These are phyloP conservation scores for Globisporangium spiculum DNA, from an alignment of 352 stramenopile genomes.

Conservation along the genomic window DNA sequence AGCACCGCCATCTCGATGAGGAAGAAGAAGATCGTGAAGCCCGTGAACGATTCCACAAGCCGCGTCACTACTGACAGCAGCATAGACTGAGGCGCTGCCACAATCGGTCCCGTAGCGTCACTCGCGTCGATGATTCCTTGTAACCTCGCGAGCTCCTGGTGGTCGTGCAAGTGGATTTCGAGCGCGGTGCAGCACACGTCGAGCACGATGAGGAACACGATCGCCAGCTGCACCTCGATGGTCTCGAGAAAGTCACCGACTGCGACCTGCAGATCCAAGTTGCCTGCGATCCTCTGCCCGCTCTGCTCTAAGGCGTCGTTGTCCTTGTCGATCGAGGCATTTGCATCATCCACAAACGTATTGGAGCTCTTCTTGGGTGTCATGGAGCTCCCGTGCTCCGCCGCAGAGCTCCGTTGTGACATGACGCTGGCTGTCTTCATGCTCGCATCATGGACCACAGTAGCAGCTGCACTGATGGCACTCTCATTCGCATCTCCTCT, in stretches of 20 bases:
- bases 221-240: conserved; percentile 42
- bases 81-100: background rate
- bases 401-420: background rate
- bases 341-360: background rate
- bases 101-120: background rate
- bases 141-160: conserved; percentile 25
- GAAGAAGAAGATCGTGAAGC: conserved; percentile 65
- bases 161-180: conserved; percentile 36
- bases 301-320: background rate
- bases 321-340: background rate
- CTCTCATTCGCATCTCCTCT: background rate
- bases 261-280: background rate
- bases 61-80: conserved; percentile 20
- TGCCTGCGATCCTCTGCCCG: background rate
- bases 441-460: background rate
- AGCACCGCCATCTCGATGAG: conserved; percentile 51
- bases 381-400: background rate
- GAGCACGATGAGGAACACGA: conserved; percentile 48
- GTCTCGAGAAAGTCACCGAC: conserved; percentile 50
- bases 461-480: background rate
- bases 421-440: background rate
- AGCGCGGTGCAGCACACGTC: conserved; percentile 42
- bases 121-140: background rate
- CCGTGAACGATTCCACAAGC: conserved; percentile 48
- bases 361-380: conserved; percentile 1